These are phyloP conservation scores for Penicillium nordicum DNA, from an alignment of 2,329 filamentous ascomycete species.

Conservation along the genomic window DNA sequence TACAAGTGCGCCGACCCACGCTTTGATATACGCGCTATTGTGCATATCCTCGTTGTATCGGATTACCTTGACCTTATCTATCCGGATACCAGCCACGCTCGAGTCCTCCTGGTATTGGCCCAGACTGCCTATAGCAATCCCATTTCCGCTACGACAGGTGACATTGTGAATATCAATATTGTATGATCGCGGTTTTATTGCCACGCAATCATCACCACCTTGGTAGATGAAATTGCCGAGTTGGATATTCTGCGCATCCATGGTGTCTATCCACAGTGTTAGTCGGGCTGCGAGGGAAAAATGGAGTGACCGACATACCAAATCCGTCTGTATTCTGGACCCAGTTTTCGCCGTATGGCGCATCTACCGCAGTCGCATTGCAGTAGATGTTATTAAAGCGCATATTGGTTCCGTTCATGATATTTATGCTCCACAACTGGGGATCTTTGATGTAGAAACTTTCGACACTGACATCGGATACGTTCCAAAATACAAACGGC, in stretches of 20 bases:
- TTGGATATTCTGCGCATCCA: slow-evolving; percentile 51
- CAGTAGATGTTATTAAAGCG: slow-evolving; percentile 50
- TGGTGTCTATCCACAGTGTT: slow-evolving; percentile 42
- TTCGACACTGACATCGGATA: slow-evolving; percentile 52
- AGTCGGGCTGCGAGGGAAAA: neutral
- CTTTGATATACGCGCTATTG: slow-evolving; percentile 55
- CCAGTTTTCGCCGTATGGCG: slow-evolving; percentile 53
- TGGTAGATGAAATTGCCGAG: slow-evolving; percentile 53
- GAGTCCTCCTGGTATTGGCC: slow-evolving; percentile 57
- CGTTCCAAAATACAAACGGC: slow-evolving; percentile 59
- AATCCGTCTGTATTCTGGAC: slow-evolving; percentile 59
- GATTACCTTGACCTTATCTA: slow-evolving; percentile 47
- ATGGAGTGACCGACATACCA: slow-evolving; percentile 22
- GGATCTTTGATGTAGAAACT: slow-evolving; percentile 53
- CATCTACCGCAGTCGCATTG: slow-evolving; percentile 51
- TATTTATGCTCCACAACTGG: slow-evolving; percentile 54
- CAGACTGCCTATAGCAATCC: slow-evolving; percentile 51
- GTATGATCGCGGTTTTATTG: slow-evolving; percentile 60
- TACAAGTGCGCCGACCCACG: slow-evolving; percentile 51
- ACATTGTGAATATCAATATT: slow-evolving; percentile 55
- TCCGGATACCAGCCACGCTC: slow-evolving; percentile 48
- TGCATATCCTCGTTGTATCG: slow-evolving; percentile 49
- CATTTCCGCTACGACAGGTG: slow-evolving; percentile 54
- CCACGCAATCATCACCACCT: slow-evolving; percentile 60
- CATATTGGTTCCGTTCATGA: slow-evolving; percentile 57